Conservation (phyloP, 345 rosid species). For the Limnanthes douglasii region DNA sequence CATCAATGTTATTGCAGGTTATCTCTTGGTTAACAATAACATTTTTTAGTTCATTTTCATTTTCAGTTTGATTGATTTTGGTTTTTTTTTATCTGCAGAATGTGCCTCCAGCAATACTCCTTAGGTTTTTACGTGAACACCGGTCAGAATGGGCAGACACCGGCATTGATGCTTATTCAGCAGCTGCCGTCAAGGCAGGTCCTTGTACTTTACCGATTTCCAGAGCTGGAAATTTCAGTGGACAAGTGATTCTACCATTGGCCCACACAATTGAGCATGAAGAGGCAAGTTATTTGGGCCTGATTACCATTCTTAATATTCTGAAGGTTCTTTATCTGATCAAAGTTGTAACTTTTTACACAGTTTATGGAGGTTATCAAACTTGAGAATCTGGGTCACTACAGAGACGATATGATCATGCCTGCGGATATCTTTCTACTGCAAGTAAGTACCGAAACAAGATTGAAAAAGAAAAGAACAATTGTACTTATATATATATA, state of each 20-base stretch:
- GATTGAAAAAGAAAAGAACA: no score
- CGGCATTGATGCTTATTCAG: slow-evolving; percentile 82
- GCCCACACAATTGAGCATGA: slow-evolving; percentile 95
- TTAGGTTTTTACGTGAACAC: slow-evolving; percentile 86
- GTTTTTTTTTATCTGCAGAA: slow-evolving; percentile 29
- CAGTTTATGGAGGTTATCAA: slow-evolving; percentile 95
- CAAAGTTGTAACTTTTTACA: not conserved
- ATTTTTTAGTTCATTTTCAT: slow-evolving; percentile 1
- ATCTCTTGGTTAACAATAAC: no score
- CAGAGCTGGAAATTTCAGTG: slow-evolving; percentile 71
- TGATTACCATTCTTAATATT: no score
- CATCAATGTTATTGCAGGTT: slow-evolving; percentile 94
- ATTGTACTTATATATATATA: not conserved
- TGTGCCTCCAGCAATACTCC: slow-evolving; percentile 90
- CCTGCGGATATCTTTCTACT: slow-evolving; percentile 86
- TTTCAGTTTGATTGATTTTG: not conserved
- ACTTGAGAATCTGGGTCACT: slow-evolving; percentile 72
- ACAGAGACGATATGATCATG: slow-evolving; percentile 74
- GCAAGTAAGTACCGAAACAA: slow-evolving; percentile 62
- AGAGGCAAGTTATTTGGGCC: slow-evolving; percentile 33
- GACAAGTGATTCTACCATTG: slow-evolving; percentile 91
- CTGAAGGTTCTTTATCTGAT: no score
- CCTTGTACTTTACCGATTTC: slow-evolving; percentile 72
- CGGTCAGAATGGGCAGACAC: slow-evolving; percentile 98
- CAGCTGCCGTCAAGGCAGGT: slow-evolving; percentile 81